These are phyloP conservation scores for Orbilia ellipsospora DNA, from an alignment of 2,329 filamentous ascomycete species.

Conservation along the genomic window DNA sequence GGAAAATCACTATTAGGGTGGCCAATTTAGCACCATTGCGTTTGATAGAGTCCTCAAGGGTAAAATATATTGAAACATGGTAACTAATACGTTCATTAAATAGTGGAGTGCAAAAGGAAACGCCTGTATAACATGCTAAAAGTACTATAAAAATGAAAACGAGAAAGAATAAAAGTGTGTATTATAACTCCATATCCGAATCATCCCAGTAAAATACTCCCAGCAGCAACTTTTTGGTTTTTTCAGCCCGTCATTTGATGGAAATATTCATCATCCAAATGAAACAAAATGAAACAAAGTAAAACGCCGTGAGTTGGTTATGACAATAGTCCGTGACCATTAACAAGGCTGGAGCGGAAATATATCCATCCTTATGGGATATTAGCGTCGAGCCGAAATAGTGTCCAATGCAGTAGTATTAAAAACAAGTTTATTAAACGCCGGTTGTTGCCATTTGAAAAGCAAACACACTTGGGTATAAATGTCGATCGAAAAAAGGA, in stretches of 20 bases:
- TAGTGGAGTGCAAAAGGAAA: conserved; percentile 12
- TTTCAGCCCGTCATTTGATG: conserved; percentile 27
- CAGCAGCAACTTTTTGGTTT: conserved; percentile 35
- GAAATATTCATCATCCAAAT: neutral
- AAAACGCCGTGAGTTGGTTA: conserved; percentile 38
- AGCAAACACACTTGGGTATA: conserved; percentile 38
- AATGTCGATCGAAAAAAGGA: conserved; percentile 11
- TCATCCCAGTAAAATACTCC: conserved; percentile 39
- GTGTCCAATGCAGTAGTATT: conserved; percentile 36
- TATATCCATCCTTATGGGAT: neutral
- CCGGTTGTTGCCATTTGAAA: conserved; percentile 39
- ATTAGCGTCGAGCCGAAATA: conserved; percentile 11
- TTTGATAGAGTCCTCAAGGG: conserved; percentile 2
- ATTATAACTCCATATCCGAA: conserved; percentile 49
- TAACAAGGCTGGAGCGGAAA: conserved; percentile 1
- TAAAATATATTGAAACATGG: conserved; percentile 23
- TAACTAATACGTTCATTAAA: conserved; percentile 9
- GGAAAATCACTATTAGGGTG: conserved; percentile 14
- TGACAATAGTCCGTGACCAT: conserved; percentile 32
- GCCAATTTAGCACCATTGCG: too few relatives aligned
- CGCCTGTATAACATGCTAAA: conserved; percentile 40
- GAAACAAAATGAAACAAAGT: conserved; percentile 19
- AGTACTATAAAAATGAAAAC: conserved; percentile 22
- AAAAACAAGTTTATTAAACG: conserved; percentile 40
- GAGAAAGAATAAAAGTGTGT: conserved; percentile 20